Conservation (phyloP, 1,284 basidiomycete genomes). For the Somion occarium region DNA sequence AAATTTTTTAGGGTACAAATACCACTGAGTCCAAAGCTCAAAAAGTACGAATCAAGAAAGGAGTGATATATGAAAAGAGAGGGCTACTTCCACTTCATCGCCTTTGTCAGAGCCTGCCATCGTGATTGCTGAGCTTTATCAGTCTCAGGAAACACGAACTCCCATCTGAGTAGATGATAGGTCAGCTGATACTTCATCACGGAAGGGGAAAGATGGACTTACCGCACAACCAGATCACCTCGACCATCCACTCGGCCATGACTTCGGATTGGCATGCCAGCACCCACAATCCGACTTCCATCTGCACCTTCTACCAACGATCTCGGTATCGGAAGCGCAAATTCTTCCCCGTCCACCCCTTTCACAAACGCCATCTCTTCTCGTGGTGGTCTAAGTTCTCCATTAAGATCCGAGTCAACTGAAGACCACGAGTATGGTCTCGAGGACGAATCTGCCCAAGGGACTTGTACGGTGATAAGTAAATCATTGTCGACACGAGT, state of each 20-base stretch:
- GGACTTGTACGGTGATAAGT: conserved; percentile 60
- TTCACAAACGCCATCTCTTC: conserved; percentile 51
- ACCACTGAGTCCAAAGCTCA: neutral
- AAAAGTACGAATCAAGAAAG: neutral
- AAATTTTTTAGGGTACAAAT: neutral
- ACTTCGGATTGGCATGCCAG: conserved; percentile 78
- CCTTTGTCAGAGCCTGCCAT: conserved; percentile 28
- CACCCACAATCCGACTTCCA: conserved; percentile 62
- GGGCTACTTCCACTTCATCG: conserved; percentile 21
- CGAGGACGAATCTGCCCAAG: conserved; percentile 52
- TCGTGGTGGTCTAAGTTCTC: conserved; percentile 20
- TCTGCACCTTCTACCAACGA: conserved; percentile 60
- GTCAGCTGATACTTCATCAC: neutral
- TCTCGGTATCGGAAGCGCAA: conserved; percentile 59
- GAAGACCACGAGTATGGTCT: conserved; percentile 15
- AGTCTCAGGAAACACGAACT: conserved; percentile 26
- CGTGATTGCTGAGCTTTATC: conserved; percentile 22
- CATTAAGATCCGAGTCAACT: conserved; percentile 7
- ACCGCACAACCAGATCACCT: conserved; percentile 78
- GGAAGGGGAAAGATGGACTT: too few relatives aligned
- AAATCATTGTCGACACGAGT: conserved; percentile 72
- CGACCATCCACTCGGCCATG: conserved; percentile 59
- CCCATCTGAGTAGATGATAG: conserved; percentile 21
- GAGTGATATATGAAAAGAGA: neutral
- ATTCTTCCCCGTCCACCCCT: conserved; percentile 67